These are phyloP conservation scores for Septoria petroselini DNA, from an alignment of 2,329 filamentous ascomycete genomes.

Conservation along the genomic window DNA sequence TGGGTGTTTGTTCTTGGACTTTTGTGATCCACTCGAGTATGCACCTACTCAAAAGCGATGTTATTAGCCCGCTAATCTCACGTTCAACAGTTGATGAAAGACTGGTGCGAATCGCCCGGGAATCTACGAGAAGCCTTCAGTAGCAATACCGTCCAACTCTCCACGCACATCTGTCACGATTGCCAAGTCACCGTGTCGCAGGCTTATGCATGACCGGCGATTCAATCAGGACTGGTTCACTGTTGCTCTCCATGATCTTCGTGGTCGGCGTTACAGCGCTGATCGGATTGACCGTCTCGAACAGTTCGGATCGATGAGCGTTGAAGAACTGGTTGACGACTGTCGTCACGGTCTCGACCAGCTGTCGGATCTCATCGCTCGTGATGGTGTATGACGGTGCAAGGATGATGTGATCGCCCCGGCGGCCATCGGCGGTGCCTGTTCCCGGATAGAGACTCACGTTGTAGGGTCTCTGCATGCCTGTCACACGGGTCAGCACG, in stretches of 20 bases:
- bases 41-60: no score
- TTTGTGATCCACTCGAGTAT: no score
- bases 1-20: no score
- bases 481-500: constrained; percentile 29
- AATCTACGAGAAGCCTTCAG: no score
- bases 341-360: constrained; percentile 52
- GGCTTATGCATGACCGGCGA: no score
- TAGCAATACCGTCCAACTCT: no score
- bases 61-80: no score
- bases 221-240: no score
- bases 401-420: constrained; percentile 67
- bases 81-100: no score
- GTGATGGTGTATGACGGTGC: constrained; percentile 67
- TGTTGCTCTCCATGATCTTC: neutral
- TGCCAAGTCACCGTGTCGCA: no score
- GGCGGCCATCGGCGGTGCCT: constrained; percentile 58
- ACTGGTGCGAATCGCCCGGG: no score
- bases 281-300: neutral
- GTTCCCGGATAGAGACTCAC: constrained; percentile 63
- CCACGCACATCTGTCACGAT: no score
- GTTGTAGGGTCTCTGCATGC: constrained; percentile 44
- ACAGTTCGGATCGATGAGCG: neutral
- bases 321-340: constrained; percentile 53
- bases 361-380: constrained; percentile 53
- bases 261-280: neutral